Base-by-base conservation (phyloP, 2,329 filamentous ascomycete species). In the Talaromyces pinophilus region DNA sequence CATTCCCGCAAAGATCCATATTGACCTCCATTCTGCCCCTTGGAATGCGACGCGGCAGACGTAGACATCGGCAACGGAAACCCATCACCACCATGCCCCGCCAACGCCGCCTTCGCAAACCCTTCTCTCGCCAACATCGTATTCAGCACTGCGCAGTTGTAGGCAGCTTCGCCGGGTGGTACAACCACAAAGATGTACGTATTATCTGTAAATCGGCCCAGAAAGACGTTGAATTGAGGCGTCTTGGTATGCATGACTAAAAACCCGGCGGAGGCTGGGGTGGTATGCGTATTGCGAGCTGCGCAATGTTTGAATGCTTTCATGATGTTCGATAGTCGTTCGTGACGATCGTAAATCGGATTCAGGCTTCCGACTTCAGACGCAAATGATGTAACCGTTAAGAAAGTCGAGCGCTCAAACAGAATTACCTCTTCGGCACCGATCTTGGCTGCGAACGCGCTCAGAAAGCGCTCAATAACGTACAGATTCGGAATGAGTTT, bases 321-420 rank as follows among this genome's bases (percentile, higher is more conserved):
- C 81, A 99, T 91, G 75, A 99, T 97, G 78, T 97, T 98, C 69
- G 91, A 95, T 75, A 99, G 91, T 71, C 91, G 90, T 83, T 99
- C 95, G 73, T 97, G 93, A 2, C 95, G 91, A 79, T 99, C 95
- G 61, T 90, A 90, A 69, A 92, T 96, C 0, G 95, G 94, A 77
- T 99, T 99, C 61, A 87, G 80, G 42, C 86, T 84, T 54, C 93
- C 93, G 68, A 90, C 85, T 19, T 87, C 84, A 1, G 91, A 90
- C 5, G 92, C 92, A 81, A 96, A 95, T 66, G 91, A 92, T 0
- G 93, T 96, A n/a, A 99, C 93, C 63, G 94, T 96, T 0, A 99
- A 86, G 79, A 97, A 99, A 0, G 93, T 97, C 2, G 93, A 96
- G 65, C 95, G 88, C 81, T 99, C 95, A 75, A 98, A 98, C 46